A percentile compares a stretch with the other conserved stretches of the same genome.
phyloP scores from a whole-genome alignment of 306 rosid genomes.

The Ormosia emarginata region DNA sequence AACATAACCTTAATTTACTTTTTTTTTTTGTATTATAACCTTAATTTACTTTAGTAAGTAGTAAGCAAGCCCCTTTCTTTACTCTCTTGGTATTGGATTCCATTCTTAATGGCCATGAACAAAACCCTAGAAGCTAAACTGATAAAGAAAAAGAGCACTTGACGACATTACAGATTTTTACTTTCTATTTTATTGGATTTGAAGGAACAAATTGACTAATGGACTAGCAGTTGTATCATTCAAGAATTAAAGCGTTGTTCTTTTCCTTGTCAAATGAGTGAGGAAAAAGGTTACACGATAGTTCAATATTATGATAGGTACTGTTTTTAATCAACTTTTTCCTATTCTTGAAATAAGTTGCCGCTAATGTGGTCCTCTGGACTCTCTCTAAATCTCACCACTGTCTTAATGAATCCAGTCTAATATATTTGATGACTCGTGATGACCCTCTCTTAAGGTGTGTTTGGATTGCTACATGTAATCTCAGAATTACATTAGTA shows the following conservation, averaged over 20 bases:
- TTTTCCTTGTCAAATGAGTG: constrained; percentile 20
- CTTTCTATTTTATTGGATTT: constrained; percentile 22
- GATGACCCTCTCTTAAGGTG: no score
- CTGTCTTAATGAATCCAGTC: not conserved
- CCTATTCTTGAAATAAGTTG: constrained; percentile 3
- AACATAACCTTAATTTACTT: not conserved
- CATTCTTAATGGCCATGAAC: constrained; percentile 25
- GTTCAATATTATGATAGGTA: not conserved
- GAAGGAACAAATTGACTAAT: constrained; percentile 28
- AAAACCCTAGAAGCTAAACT: constrained; percentile 37
- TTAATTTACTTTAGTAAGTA: not conserved
- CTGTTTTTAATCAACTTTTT: not conserved
- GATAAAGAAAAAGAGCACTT: constrained; percentile 19
- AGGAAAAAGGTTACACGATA: not conserved
- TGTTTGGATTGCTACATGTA: no score
- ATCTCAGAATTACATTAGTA: no score
- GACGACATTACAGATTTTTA: constrained; percentile 16
- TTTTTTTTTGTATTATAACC: not conserved
- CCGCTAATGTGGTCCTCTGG: not conserved
- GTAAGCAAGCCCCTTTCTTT: not conserved
- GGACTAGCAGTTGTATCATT: constrained; percentile 17
- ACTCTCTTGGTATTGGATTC: constrained; percentile 47
- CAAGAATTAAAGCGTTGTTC: constrained; percentile 3
- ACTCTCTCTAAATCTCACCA: not conserved
- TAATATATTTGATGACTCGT: not conserved